Base-by-base conservation (phyloP, 768 basidiomycete species). In the Phallus indusiatus region DNA sequence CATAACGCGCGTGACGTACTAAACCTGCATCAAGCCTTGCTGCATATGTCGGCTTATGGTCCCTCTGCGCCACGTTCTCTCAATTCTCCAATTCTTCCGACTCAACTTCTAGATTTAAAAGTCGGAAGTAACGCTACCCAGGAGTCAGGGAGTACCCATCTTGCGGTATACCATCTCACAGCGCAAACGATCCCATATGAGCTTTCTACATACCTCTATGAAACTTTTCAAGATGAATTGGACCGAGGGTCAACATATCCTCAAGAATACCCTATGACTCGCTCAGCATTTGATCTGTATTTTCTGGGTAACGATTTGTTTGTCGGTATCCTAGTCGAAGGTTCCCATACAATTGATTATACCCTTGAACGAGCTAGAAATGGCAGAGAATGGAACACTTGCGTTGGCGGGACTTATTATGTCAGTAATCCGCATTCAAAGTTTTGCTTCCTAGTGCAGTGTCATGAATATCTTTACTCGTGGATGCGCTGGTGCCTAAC, bases 211-310 rank as follows among this genome's bases (percentile, higher is more conserved):
- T 79, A 85, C 65, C 77, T 90, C 17, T 77, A 78, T 62, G 42
- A 60, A 34, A 73, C 82, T 22, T 94, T 95, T 70, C 79, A 81
- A n/a, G 75, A 76, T 55, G 90, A 88, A 64, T 75, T 95, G 12
- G 84, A 83, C 58, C 80, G 80, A 50, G 94, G 94, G 1, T 66
- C 74, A 62, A 91, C 93, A 8, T 95, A 94, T 70, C 92, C 93
- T 0, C 93, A 94, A 71, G 88, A 92, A 70, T 70, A 68, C 9
- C 64, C 67, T 17, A 69, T 77, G 59, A 69, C 72, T 6, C 74
- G 76, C 21, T 71, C 78, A 34, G 72, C 76, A 2, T 96, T 93
- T 71, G 79, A 78, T 60, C 74, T 76, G 11, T 92, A 91, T 70
- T 94, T 87, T 71, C 89, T 90, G 64, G 79, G 82, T 0, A 85